Base-by-base conservation (phyloP, 2,329 filamentous ascomycete genomes). In the Colletotrichum limetticola region DNA sequence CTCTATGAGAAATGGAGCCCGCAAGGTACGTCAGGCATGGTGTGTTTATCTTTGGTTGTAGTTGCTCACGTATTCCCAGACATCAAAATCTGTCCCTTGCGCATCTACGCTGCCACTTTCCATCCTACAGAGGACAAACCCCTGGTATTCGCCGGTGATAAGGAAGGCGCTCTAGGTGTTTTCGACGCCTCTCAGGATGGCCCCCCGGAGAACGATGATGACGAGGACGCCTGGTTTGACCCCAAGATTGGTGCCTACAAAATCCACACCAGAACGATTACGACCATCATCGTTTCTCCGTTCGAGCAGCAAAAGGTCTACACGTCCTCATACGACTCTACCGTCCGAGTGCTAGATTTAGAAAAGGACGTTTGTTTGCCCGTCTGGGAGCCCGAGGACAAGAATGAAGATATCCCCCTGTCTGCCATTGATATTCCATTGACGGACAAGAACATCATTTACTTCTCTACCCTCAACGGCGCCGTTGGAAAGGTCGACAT, bases 131-230 rank as follows among this genome's bases (percentile, higher is more conserved):
- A 91, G 71, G 91, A 95, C 3, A 98, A 98, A 78, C 91, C 95
- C 0, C 86, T 99, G 3, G 89, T 98, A 1, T 97, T 99, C 79
- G 96, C 96, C 0, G 96, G 96, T 12, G 97, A 99, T 78, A 99
- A 99, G 80, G 89, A 97, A 76, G 96, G 97, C 1, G 94, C 95
- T 28, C 87, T 98, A 71, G 97, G 97, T 0, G 90, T 99, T 1
- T 96, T 98, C 67, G 96, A 99, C 79, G 95, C 92, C 1, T 95
- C 94, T 0, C 95, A 97, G 76, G 88, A 89, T 3, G 84, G 85
- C 59, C 80, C 85, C 59, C 80, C 85, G 76, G 81, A 86, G 76
- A 84, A 87, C n/a, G 84, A 88, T 5, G 89, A 90, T 9, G 91
- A 93, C 4, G 91, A 94, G 32, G 92, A 94, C 9, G 92, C 94